Percentiles rank a stretch among this genome's conserved stretches.
Conservation (phyloP, 83 land plant genomes). For the Picea abies region DNA sequence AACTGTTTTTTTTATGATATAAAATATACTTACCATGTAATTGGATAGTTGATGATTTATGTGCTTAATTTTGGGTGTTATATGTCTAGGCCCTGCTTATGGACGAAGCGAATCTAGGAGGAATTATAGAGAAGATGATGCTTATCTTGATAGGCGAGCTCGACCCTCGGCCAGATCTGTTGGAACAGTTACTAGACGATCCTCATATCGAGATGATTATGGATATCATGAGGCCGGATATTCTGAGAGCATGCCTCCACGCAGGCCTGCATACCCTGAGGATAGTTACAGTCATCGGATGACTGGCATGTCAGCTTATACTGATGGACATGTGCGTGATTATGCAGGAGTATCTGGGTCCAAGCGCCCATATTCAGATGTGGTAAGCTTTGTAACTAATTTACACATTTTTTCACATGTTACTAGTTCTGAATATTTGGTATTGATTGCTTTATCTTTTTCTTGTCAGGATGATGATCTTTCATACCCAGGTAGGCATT, state of each 20-base stretch:
- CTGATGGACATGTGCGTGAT: constrained; percentile 21
- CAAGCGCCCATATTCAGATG: not conserved
- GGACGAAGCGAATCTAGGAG: constrained; percentile 10
- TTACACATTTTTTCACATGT: not conserved
- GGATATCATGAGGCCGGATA: no score
- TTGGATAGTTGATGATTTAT: not conserved
- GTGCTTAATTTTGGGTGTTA: not conserved
- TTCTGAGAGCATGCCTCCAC: not conserved
- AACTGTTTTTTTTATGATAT: not conserved
- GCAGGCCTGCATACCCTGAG: constrained; percentile 17
- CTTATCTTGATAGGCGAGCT: not conserved
- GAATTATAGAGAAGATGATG: constrained; percentile 17
- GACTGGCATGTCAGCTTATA: constrained; percentile 10
- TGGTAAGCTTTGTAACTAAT: constrained; percentile 4
- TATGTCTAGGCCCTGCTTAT: constrained; percentile 6
- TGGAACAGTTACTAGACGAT: no score
- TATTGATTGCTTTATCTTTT: not conserved
- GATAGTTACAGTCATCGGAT: constrained; percentile 11
- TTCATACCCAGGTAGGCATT: not conserved
- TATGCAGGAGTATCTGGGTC: constrained; percentile 23
- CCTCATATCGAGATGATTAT: no score
- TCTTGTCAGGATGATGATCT: not conserved
- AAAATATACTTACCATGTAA: not conserved
- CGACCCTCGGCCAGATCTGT: no score
- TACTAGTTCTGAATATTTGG: not conserved